A percentile compares a stretch with the other conserved stretches of the same genome.
phyloP scores from a whole-genome alignment of 164 flowering plant species.

The Annona cherimola region DNA sequence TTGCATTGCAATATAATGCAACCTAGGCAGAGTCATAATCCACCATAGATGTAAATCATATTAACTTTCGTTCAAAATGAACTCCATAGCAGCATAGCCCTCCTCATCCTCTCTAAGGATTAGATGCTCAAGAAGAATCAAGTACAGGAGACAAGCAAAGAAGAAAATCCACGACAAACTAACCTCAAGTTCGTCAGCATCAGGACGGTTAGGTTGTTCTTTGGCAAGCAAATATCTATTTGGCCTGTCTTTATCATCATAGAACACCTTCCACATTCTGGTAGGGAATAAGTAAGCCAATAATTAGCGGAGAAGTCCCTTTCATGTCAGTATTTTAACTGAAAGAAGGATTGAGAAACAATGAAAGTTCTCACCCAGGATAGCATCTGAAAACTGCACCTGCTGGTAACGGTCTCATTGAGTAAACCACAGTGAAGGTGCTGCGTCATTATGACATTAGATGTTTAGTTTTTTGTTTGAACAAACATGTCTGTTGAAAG shows the following conservation, averaged over 20 bases:
- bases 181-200: conserved; percentile 87
- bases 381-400: conserved; percentile 96
- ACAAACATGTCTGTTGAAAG: not conserved
- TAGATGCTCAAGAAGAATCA: not conserved
- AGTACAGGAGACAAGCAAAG: not conserved
- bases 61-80: too few relatives aligned
- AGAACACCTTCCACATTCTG: conserved; percentile 92
- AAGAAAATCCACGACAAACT: conserved; percentile 9
- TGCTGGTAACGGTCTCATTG: conserved; percentile 79
- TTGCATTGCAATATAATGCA: not conserved
- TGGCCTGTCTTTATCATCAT: conserved; percentile 87
- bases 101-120: not conserved
- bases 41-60: not conserved
- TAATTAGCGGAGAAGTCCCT: conserved; percentile 3
- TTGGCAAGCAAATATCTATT: conserved; percentile 78
- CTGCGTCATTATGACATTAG: conserved; percentile 34
- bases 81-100: not conserved
- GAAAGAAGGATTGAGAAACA: not conserved
- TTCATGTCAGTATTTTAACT: not conserved
- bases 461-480: not conserved
- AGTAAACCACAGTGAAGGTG: conserved; percentile 74
- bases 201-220: conserved; percentile 75
- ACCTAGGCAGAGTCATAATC: not conserved
- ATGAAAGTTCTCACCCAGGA: conserved; percentile 64
- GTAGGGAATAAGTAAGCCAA: conserved; percentile 6